phyloP scores from a whole-genome alignment of 164 flowering plant genomes.

The Vitis riparia region DNA sequence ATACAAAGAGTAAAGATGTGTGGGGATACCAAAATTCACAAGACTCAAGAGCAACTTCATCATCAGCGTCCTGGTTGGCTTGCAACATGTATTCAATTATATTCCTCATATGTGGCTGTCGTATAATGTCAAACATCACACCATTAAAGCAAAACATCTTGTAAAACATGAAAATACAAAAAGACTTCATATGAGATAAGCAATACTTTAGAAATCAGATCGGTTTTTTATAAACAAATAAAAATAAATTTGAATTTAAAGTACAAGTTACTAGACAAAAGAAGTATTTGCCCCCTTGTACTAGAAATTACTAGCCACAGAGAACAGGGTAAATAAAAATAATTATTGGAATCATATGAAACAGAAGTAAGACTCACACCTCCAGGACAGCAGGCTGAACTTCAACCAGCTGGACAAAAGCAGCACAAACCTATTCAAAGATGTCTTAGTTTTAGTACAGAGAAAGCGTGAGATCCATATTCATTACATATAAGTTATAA shows the following conservation, averaged over 20 bases:
- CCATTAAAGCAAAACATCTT: background rate
- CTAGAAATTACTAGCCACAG: too few species aligned
- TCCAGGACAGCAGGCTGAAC: slow-evolving; percentile 80
- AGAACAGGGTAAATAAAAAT: too few species aligned
- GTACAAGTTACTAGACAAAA: too few species aligned
- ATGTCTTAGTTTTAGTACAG: background rate
- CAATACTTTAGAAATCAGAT: too few species aligned
- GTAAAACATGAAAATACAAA: background rate
- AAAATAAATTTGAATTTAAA: too few species aligned
- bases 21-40: slow-evolving; percentile 92
- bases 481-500: background rate
- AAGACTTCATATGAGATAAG: too few species aligned
- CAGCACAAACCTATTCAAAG: slow-evolving; percentile 77
- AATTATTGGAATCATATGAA: background rate
- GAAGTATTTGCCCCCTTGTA: too few species aligned
- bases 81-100: slow-evolving; percentile 88
- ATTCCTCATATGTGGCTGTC: slow-evolving; percentile 89
- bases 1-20: too few species aligned
- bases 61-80: slow-evolving; percentile 89
- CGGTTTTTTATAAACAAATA: too few species aligned
- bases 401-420: slow-evolving; percentile 92
- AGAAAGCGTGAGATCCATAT: too few species aligned
- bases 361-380: slow-evolving; percentile 41
- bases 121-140: background rate
- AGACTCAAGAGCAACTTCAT: slow-evolving; percentile 96